Conservation (phyloP, 257 asterid genomes). For the Solanum okadae region DNA sequence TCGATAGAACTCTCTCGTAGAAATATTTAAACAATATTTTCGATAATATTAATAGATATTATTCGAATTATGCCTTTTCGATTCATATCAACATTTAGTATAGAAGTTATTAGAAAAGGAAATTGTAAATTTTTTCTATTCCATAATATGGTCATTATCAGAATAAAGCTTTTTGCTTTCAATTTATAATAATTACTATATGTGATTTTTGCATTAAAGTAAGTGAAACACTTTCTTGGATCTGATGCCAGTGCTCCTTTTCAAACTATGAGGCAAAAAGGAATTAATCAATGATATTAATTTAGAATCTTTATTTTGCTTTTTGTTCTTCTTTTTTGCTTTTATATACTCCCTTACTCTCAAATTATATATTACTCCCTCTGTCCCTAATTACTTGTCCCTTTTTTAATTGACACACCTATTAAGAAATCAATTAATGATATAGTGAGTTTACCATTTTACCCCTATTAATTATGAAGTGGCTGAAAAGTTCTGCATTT, state of each 20-base stretch:
- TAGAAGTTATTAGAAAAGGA: background rate
- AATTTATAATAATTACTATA: background rate
- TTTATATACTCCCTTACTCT: background rate
- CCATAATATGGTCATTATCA: background rate
- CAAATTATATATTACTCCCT: background rate
- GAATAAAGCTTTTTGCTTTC: background rate
- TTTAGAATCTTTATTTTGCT: background rate
- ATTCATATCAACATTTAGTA: too few species aligned
- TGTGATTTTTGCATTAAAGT: constrained; percentile 66
- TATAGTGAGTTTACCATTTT: too few species aligned
- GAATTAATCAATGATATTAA: background rate
- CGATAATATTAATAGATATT: background rate
- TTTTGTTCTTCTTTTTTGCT: background rate
- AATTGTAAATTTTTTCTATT: background rate
- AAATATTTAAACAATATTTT: background rate
- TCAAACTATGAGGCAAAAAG: background rate
- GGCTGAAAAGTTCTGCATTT: too few species aligned
- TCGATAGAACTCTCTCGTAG: background rate
- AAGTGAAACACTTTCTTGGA: constrained; percentile 57
- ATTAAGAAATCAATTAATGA: too few species aligned
- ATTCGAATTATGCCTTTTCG: too few species aligned
- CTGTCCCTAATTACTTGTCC: too few species aligned
- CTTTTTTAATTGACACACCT: too few species aligned
- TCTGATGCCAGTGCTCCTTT: constrained; percentile 23
- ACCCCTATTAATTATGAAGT: too few species aligned